A percentile compares a stretch with the other conserved stretches of the same genome.
phyloP scores from a whole-genome alignment of 345 rosid genomes.

The Salix udensis region DNA sequence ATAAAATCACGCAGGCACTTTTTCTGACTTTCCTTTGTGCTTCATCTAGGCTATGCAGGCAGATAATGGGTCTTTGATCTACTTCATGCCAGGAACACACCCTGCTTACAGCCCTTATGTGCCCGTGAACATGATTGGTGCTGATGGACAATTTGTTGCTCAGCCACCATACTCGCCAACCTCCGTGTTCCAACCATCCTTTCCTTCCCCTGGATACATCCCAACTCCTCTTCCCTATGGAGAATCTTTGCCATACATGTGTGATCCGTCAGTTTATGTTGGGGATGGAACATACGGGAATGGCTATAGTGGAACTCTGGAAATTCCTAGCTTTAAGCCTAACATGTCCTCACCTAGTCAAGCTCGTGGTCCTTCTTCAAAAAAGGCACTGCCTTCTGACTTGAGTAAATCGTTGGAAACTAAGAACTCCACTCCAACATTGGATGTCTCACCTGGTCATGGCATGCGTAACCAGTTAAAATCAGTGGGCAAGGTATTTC shows the following conservation, averaged over 20 bases:
- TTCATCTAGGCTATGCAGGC: slow-evolving; percentile 39
- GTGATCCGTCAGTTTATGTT: slow-evolving; percentile 29
- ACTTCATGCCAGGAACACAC: slow-evolving; percentile 44
- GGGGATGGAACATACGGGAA: slow-evolving; percentile 26
- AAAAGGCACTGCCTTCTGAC: neutral
- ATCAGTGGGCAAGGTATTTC: slow-evolving; percentile 36
- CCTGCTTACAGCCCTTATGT: slow-evolving; percentile 26
- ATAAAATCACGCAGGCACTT: neutral
- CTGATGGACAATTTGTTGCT: slow-evolving; percentile 28
- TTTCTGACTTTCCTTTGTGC: neutral
- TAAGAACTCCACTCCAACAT: slow-evolving; percentile 25
- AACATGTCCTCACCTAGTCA: slow-evolving; percentile 40
- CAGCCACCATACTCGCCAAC: slow-evolving; percentile 35
- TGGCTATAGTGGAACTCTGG: slow-evolving; percentile 26
- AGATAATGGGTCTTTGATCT: slow-evolving; percentile 50
- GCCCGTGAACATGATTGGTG: slow-evolving; percentile 31
- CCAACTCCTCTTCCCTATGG: slow-evolving; percentile 37
- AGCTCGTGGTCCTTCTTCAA: slow-evolving; percentile 11
- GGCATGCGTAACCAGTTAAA: slow-evolving; percentile 35
- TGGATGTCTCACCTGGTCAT: slow-evolving; percentile 22
- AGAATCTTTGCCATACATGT: slow-evolving; percentile 32
- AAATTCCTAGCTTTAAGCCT: slow-evolving; percentile 29
- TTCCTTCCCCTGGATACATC: slow-evolving; percentile 35
- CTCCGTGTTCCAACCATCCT: slow-evolving; percentile 16
- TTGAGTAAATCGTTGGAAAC: slow-evolving; percentile 15